Evolutionary conservation across 257 asterid genomes (phyloP).

Genomic region (Eustoma russellianum): DNA sequence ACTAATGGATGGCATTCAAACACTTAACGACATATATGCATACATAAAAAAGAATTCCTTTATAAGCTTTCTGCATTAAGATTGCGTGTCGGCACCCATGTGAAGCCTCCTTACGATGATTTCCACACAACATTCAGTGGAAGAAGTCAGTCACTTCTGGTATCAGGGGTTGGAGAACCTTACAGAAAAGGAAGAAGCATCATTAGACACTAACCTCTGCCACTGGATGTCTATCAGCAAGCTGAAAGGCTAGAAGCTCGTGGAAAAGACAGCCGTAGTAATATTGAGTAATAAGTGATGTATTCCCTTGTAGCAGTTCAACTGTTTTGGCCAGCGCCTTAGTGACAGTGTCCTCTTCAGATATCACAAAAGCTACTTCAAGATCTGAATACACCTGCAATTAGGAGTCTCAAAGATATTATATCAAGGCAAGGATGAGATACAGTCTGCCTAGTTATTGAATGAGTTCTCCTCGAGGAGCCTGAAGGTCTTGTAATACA

Average conservation of each 20-base stretch:
- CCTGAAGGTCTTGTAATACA: neutral
- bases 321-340: slow-evolving; percentile 76
- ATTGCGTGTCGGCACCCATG: too few relatives aligned
- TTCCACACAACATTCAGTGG: too few relatives aligned
- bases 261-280: slow-evolving; percentile 92
- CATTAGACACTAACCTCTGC: slow-evolving; percentile 50
- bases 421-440: neutral
- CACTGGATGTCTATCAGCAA: slow-evolving; percentile 85
- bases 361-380: slow-evolving; percentile 92
- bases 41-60: too few relatives aligned
- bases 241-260: slow-evolving; percentile 94
- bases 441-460: neutral
- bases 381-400: slow-evolving; percentile 86
- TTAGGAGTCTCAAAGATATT: slow-evolving; percentile 5
- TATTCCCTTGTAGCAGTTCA: slow-evolving; percentile 88
- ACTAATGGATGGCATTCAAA: too few relatives aligned
- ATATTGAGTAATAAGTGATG: slow-evolving; percentile 85
- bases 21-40: too few relatives aligned
- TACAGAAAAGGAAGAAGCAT: slow-evolving; percentile 3
- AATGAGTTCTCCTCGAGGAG: neutral
- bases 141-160: neutral
- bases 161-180: neutral
- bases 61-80: too few relatives aligned
- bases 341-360: slow-evolving; percentile 64
- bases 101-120: too few relatives aligned